A percentile compares a stretch with the other conserved stretches of the same genome.
These are phyloP conservation scores for Shiraia bambusicola DNA, from an alignment of 2,329 filamentous ascomycete genomes.

Conservation along the genomic window DNA sequence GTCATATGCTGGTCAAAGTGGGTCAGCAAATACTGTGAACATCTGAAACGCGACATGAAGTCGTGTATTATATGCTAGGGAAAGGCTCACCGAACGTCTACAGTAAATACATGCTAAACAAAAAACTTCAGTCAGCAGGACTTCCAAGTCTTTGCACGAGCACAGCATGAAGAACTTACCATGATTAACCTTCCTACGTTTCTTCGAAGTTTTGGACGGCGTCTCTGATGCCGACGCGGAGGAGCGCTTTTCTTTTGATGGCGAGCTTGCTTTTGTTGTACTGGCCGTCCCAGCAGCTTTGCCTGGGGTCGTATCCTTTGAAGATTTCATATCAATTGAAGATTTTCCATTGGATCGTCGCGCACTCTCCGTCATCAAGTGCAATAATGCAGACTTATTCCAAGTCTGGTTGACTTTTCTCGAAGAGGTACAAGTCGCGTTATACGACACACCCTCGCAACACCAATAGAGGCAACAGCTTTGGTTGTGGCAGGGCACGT, in stretches of 20 bases:
- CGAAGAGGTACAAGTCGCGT: constrained; percentile 27
- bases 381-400: constrained; percentile 30
- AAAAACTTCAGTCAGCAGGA: constrained; percentile 31
- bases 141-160: constrained; percentile 19
- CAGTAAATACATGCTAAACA: constrained; percentile 54
- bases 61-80: constrained; percentile 23
- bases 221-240: constrained; percentile 33
- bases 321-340: constrained; percentile 36
- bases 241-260: constrained; percentile 31
- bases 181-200: constrained; percentile 58
- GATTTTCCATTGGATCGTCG: constrained; percentile 41
- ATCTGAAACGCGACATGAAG: constrained; percentile 18
- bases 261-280: constrained; percentile 31
- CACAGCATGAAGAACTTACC: constrained; percentile 40
- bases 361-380: constrained; percentile 44
- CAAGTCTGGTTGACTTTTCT: constrained; percentile 32
- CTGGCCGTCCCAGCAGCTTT: constrained; percentile 27
- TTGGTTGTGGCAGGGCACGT: constrained; percentile 28
- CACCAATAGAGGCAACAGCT: constrained; percentile 22
- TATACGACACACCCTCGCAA: constrained; percentile 26
- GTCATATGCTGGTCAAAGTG: constrained; percentile 52
- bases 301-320: constrained; percentile 32
- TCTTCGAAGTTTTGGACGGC: constrained; percentile 46
- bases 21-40: constrained; percentile 36
- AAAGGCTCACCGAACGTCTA: constrained; percentile 51